Evolutionary conservation across 140 eudicot genomes (phyloP).

Genomic region (Stevia rebaudiana): DNA sequence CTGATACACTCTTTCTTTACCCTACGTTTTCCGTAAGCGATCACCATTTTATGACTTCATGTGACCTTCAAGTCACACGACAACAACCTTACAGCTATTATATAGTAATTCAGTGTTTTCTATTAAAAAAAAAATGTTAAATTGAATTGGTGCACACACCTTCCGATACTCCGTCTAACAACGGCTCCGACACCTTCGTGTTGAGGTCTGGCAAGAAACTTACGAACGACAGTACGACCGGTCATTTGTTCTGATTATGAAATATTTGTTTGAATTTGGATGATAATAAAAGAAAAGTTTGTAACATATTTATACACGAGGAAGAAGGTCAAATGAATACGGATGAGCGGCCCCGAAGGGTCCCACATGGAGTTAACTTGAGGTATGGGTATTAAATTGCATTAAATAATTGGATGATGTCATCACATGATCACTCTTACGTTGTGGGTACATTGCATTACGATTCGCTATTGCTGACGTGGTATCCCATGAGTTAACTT

Average conservation of each 20-base stretch:
- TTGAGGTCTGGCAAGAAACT: constrained; percentile 65
- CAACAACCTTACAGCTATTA: too few relatives aligned
- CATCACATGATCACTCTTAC: constrained; percentile 13
- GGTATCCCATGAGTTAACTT: constrained; percentile 5
- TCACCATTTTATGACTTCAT: too few relatives aligned
- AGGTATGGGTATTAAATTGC: constrained; percentile 13
- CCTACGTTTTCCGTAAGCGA: too few relatives aligned
- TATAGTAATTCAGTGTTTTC: too few relatives aligned
- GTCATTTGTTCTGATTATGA: background rate
- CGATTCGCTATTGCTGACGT: constrained; percentile 28
- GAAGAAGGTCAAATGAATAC: constrained; percentile 26
- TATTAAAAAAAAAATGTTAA: background rate
- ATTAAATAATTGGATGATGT: constrained; percentile 17
- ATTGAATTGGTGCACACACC: constrained; percentile 26
- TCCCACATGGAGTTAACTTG: constrained; percentile 20
- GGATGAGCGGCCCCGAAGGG: constrained; percentile 10
- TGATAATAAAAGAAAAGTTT: background rate
- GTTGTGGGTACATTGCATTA: constrained; percentile 7
- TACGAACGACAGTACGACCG: constrained; percentile 48
- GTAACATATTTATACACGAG: constrained; percentile 10
- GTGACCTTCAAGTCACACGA: too few relatives aligned
- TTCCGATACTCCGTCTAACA: constrained; percentile 73
- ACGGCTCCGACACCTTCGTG: constrained; percentile 78
- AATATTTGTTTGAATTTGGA: background rate
- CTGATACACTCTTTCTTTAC: too few relatives aligned